Evolutionary conservation across 805 yeast genomes (phyloP), one percentile per base, ranked within the genome.

Genomic region (Nakazawaea ambrosiae): DNA sequence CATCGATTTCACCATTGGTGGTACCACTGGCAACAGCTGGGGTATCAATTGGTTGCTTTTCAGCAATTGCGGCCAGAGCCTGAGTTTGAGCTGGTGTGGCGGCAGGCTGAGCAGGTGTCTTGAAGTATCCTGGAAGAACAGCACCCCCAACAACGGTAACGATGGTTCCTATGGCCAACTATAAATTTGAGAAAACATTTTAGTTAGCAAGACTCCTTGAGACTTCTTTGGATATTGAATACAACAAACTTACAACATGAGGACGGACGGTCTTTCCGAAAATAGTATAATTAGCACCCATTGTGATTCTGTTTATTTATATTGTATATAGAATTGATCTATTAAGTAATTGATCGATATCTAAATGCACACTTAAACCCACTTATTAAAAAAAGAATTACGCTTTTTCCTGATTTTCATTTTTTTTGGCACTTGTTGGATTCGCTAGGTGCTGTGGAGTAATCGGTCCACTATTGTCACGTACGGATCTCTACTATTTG

Each of bases 271-370:
- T 66, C 65, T 75, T 84, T 46, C 97, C 97, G 52, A 87, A 68
- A 54, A 89, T 82, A 48, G 66, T 68, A 74, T 89, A 89, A 58
- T 85, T 80, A 53, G 83, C 75, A 65, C 84, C 90, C 95, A 86
- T 87, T 58, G 19, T 48, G 6, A 9, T 16, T 33, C 16, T 22
- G 15, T 16, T 22, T 22, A 10, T n/a, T n/a, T n/a, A n/a, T n/a
- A n/a, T n/a, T n/a, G n/a, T n/a, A n/a, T n/a, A n/a, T n/a, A n/a
- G n/a, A n/a, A n/a, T n/a, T n/a, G n/a, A n/a, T n/a, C n/a, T n/a
- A n/a, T n/a, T n/a, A n/a, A n/a, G n/a, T n/a, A n/a, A n/a, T n/a
- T n/a, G n/a, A n/a, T n/a, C n/a, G n/a, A n/a, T n/a, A n/a, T n/a
- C n/a, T n/a, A n/a, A n/a, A n/a, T n/a, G n/a, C n/a, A n/a, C n/a